These are phyloP conservation scores for Ganoderma leucocontextum DNA, from an alignment of 1,284 basidiomycete genomes.

Conservation along the genomic window DNA sequence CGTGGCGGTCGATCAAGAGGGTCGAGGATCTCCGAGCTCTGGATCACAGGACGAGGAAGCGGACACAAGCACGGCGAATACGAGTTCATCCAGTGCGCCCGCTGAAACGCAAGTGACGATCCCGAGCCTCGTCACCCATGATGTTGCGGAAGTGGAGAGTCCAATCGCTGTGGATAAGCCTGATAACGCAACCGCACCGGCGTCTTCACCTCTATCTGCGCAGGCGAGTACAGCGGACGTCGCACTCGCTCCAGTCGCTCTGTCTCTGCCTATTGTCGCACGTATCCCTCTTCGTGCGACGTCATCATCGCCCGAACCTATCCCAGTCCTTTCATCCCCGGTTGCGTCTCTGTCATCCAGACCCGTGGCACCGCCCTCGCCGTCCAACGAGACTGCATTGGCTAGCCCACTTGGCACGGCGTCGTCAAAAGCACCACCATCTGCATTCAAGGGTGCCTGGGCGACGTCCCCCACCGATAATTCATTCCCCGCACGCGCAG, in stretches of 20 bases:
- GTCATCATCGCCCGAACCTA: not conserved
- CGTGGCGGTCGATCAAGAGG: not conserved
- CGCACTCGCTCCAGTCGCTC: not conserved
- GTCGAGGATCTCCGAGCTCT: slow-evolving; percentile 6
- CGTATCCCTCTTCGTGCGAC: not conserved
- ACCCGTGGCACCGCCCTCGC: slow-evolving; percentile 6
- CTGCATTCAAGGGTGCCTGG: slow-evolving; percentile 38
- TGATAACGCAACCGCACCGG: not conserved
- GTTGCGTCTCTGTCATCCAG: too few relatives aligned
- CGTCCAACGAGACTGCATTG: not conserved
- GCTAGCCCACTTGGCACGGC: not conserved
- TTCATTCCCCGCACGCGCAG: slow-evolving; percentile 30
- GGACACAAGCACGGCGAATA: slow-evolving; percentile 2
- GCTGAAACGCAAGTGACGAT: not conserved
- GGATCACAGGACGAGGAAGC: slow-evolving; percentile 7
- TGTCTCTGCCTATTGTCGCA: not conserved
- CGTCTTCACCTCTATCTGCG: not conserved
- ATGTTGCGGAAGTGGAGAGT: slow-evolving; percentile 12
- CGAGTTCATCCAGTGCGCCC: not conserved
- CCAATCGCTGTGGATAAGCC: slow-evolving; percentile 5
- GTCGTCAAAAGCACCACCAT: slow-evolving; percentile 34
- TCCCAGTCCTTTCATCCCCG: not conserved
- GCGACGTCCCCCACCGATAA: slow-evolving; percentile 22
- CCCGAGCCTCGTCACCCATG: not conserved
- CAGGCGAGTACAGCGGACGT: not conserved